A percentile compares a stretch with the other conserved stretches of the same genome.
Evolutionary conservation across 257 asterid species (phyloP).

Genomic region (Cruciata laevipes): DNA sequence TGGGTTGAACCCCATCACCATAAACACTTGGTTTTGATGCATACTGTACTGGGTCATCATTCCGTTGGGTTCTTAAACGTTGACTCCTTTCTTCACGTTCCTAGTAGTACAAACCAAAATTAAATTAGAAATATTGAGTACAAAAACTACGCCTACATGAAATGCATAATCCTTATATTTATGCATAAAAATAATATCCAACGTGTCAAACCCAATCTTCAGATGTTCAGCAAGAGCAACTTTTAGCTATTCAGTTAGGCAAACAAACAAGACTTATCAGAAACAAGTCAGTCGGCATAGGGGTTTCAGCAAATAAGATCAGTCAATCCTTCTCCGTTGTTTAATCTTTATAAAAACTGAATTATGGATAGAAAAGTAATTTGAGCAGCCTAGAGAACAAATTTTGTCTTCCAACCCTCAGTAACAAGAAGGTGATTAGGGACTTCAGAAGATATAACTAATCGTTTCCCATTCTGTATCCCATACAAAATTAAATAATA

Average conservation of each 20-base stretch:
- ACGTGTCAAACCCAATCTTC: neutral
- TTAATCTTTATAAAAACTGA: neutral
- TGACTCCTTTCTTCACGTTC: slow-evolving; percentile 91
- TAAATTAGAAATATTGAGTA: neutral
- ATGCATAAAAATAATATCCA: neutral
- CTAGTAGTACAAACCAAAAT: slow-evolving; percentile 23
- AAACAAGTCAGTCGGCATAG: neutral
- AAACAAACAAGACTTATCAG: neutral
- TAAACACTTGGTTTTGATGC: slow-evolving; percentile 43
- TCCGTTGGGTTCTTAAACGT: slow-evolving; percentile 50
- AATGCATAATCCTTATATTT: neutral
- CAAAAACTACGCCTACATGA: neutral
- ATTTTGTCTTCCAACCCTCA: neutral
- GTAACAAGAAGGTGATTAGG: neutral
- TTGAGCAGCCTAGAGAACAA: neutral
- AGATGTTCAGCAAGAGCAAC: neutral
- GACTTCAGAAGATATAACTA: neutral
- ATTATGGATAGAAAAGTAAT: no score
- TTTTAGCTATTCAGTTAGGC: neutral
- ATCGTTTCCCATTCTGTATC: neutral
- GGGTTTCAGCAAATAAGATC: neutral
- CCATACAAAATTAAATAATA: no score
- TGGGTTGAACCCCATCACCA: slow-evolving; percentile 50
- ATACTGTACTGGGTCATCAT: slow-evolving; percentile 59
- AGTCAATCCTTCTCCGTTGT: slow-evolving; percentile 1